Conservation (phyloP, 306 rosid genomes). For the Casuarina equisetifolia region DNA sequence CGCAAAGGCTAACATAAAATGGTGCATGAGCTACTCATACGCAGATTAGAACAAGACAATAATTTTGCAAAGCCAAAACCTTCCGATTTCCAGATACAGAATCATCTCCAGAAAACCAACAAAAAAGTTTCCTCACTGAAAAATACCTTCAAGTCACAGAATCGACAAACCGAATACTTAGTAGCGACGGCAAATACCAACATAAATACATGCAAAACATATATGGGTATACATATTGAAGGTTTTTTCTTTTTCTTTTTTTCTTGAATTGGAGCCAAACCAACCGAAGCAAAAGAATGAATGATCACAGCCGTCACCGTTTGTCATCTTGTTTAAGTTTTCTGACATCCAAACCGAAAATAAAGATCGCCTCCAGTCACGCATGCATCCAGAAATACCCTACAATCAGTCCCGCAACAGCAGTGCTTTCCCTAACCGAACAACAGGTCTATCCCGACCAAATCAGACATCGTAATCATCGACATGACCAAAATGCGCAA, state of each 20-base stretch:
- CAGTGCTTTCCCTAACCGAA: not conserved
- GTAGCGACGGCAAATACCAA: not conserved
- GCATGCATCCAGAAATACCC: not conserved
- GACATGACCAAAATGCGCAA: constrained; percentile 2
- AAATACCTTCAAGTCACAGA: not conserved
- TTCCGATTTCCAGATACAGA: not conserved
- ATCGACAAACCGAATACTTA: not conserved
- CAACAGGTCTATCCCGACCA: constrained; percentile 30
- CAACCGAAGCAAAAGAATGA: not conserved
- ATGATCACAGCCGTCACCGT: not conserved
- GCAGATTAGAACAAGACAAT: not conserved
- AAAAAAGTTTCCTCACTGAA: not conserved
- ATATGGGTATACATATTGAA: too few relatives aligned
- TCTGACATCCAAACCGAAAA: constrained; percentile 16
- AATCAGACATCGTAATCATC: not conserved
- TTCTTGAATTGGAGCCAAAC: not conserved
- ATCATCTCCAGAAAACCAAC: not conserved
- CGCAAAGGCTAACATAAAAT: not conserved
- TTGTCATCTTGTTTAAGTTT: not conserved
- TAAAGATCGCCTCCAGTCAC: not conserved
- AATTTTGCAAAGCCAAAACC: not conserved
- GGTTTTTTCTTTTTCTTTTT: not conserved
- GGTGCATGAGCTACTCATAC: not conserved
- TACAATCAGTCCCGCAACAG: not conserved
- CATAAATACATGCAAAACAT: not conserved